Conservation (phyloP, 495 filamentous ascomycete genomes). For the Acidomyces sp. region DNA sequence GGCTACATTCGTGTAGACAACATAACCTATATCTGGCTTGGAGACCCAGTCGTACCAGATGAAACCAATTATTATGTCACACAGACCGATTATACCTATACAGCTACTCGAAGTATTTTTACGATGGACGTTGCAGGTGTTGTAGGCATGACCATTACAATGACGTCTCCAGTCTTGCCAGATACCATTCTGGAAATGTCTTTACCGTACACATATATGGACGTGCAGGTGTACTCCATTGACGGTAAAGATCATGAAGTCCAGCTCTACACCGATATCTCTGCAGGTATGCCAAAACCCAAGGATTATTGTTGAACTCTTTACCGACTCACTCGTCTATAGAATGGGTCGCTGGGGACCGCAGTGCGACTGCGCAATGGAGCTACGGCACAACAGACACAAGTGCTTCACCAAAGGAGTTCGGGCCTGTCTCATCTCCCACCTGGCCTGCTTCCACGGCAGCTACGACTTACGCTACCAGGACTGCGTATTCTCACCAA, state of each 20-base stretch:
- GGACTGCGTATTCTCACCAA: too few relatives aligned
- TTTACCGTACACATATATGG: slow-evolving; percentile 43
- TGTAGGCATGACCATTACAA: slow-evolving; percentile 43
- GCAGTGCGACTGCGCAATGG: slow-evolving; percentile 38
- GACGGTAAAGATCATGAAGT: slow-evolving; percentile 43
- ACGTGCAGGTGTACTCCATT: slow-evolving; percentile 39
- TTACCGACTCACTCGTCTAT: slow-evolving; percentile 13
- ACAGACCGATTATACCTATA: slow-evolving; percentile 43
- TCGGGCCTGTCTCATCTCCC: too few relatives aligned
- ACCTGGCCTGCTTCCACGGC: too few relatives aligned
- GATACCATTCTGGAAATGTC: slow-evolving; percentile 43
- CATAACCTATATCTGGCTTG: slow-evolving; percentile 45
- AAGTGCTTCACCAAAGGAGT: not conserved
- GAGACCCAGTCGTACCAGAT: slow-evolving; percentile 21
- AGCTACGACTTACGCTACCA: too few relatives aligned
- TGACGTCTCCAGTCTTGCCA: slow-evolving; percentile 46
- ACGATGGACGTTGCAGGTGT: slow-evolving; percentile 37
- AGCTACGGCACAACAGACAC: slow-evolving; percentile 34
- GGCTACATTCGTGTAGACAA: slow-evolving; percentile 47
- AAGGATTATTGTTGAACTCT: not conserved
- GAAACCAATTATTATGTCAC: slow-evolving; percentile 29
- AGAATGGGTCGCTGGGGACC: slow-evolving; percentile 50
- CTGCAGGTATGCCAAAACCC: slow-evolving; percentile 37
- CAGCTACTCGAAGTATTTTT: slow-evolving; percentile 46
- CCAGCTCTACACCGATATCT: slow-evolving; percentile 47